Evolutionary conservation across 208 protist species (phyloP).

Genomic region (Leishmania martiniquensis): DNA sequence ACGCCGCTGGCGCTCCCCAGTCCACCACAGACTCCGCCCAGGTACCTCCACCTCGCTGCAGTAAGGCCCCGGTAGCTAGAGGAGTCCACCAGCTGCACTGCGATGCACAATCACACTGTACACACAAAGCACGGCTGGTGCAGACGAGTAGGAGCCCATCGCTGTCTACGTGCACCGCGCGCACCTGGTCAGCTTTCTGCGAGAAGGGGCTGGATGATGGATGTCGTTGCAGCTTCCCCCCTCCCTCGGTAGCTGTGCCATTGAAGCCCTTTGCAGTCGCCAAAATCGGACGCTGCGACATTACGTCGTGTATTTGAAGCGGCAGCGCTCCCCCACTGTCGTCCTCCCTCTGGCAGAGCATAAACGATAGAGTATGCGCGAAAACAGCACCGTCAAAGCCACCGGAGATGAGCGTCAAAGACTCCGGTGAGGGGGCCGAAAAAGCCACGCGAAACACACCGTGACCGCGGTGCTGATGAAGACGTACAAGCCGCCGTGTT

Average conservation of each 20-base stretch:
- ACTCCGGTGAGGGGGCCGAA: neutral
- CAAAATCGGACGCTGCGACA: neutral
- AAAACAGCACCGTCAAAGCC: slow-evolving; percentile 63
- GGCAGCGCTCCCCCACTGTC: neutral
- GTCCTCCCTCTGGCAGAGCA: neutral
- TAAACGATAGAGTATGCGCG: slow-evolving; percentile 10
- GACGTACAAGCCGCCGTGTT: slow-evolving; percentile 14
- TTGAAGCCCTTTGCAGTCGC: neutral
- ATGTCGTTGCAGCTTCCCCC: neutral
- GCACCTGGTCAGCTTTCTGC: slow-evolving; percentile 13
- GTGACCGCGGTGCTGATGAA: slow-evolving; percentile 60
- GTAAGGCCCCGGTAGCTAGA: neutral
- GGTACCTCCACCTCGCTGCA: neutral
- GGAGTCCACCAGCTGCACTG: slow-evolving; percentile 2
- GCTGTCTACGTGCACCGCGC: slow-evolving; percentile 27
- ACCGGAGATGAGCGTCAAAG: slow-evolving; percentile 37
- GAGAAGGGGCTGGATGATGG: neutral
- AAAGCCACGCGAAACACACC: slow-evolving; percentile 65
- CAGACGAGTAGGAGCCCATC: slow-evolving; percentile 20
- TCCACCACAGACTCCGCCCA: neutral
- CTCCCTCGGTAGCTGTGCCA: neutral
- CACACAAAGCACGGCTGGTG: slow-evolving; percentile 17
- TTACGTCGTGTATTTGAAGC: neutral
- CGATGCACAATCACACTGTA: neutral
- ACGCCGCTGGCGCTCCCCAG: neutral